A percentile compares a stretch with the other conserved stretches of the same genome.
Evolutionary conservation across 2,329 filamentous ascomycete species (phyloP).

Genomic region (Aspergillus eucalypticola): DNA sequence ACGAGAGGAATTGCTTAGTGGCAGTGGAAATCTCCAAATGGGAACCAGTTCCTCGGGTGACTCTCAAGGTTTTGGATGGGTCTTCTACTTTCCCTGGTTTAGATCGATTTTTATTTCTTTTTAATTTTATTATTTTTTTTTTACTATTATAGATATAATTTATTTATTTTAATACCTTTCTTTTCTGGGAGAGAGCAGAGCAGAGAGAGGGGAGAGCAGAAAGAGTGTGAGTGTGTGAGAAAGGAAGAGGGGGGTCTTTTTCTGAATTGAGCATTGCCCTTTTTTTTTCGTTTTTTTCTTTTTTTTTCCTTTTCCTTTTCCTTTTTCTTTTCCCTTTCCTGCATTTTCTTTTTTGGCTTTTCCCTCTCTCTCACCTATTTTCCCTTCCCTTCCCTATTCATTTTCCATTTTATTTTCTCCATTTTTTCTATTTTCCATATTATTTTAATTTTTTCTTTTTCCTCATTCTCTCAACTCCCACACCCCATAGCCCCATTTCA

Average conservation of each 20-base stretch:
- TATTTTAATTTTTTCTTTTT: not conserved
- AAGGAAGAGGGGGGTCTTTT: not conserved
- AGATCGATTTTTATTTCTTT: slow-evolving; percentile 13
- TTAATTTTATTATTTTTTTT: slow-evolving; percentile 11
- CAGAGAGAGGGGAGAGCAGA: no score
- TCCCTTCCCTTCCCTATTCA: slow-evolving; percentile 4
- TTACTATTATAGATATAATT: slow-evolving; percentile 11
- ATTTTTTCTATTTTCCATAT: not conserved
- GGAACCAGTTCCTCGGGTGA: slow-evolving; percentile 39
- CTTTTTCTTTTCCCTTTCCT: not conserved
- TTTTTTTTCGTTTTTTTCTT: slow-evolving; percentile 10
- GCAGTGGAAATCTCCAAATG: slow-evolving; percentile 25
- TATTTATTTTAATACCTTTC: slow-evolving; percentile 14
- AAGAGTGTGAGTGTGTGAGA: no score
- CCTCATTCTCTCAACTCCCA: no score
- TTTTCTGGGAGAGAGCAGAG: not conserved
- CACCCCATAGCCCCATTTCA: not conserved
- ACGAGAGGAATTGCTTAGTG: slow-evolving; percentile 16
- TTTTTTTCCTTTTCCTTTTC: not conserved
- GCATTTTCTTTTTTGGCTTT: slow-evolving; percentile 6
- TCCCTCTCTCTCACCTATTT: slow-evolving; percentile 3
- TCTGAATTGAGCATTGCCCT: not conserved
- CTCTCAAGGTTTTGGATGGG: slow-evolving; percentile 23
- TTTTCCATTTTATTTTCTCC: not conserved
- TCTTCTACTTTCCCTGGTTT: slow-evolving; percentile 18